A percentile compares a stretch with the other conserved stretches of the same genome.
Evolutionary conservation across 352 stramenopile species (phyloP).

Genomic region (Globisporangium alternatum): DNA sequence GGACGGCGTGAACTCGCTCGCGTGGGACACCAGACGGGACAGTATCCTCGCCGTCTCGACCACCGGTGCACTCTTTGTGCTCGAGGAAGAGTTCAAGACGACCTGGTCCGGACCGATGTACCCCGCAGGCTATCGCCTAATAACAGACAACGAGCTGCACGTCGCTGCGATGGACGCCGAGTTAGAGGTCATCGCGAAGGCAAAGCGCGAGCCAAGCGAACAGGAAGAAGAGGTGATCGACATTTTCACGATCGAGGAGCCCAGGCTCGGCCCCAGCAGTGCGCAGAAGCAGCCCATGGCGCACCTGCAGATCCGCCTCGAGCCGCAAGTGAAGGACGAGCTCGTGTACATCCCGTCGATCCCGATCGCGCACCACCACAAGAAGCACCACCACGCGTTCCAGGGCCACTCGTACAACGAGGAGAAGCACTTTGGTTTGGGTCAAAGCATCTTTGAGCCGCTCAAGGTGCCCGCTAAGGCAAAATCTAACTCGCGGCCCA

Average conservation of each 20-base stretch:
- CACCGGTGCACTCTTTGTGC: conserved; percentile 56
- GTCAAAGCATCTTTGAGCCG: conserved; percentile 70
- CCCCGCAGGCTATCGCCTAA: conserved; percentile 67
- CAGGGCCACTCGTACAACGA: conserved; percentile 50
- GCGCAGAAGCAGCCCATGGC: conserved; percentile 13
- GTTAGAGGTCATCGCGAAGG: conserved; percentile 31
- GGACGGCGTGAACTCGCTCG: conserved; percentile 60
- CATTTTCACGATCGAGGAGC: conserved; percentile 37
- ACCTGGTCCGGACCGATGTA: conserved; percentile 85
- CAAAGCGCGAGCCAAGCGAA: conserved; percentile 1
- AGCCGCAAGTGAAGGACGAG: conserved; percentile 21
- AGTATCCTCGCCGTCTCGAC: conserved; percentile 65
- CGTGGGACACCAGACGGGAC: conserved; percentile 53
- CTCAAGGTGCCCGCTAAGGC: conserved; percentile 49
- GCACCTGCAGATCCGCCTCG: conserved; percentile 10
- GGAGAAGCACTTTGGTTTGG: conserved; percentile 67
- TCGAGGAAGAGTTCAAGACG: conserved; percentile 75
- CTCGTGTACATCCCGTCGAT: conserved; percentile 53
- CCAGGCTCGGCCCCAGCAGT: conserved; percentile 4
- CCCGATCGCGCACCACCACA: conserved; percentile 52
- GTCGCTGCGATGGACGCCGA: conserved; percentile 32
- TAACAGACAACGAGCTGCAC: conserved; percentile 80
- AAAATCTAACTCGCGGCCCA: conserved; percentile 27
- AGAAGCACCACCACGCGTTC: conserved; percentile 42
- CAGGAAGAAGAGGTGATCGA: conserved; percentile 28